Percentiles rank a stretch among this genome's conserved stretches.
phyloP scores from a whole-genome alignment of 345 rosid species.

The Eucalyptus viminalis region DNA sequence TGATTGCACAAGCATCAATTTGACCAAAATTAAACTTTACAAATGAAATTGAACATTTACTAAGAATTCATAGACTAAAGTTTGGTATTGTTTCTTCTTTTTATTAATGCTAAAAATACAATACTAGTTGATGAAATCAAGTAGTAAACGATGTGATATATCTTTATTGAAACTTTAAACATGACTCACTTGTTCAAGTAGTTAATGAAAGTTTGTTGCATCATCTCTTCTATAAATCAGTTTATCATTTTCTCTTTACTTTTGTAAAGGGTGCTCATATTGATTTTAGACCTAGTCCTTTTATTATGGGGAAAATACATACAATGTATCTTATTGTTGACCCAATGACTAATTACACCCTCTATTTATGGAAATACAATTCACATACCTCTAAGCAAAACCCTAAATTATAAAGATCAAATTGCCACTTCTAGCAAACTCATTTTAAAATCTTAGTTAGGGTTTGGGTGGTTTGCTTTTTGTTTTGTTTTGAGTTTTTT shows the following conservation, averaged over 20 bases:
- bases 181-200: not conserved
- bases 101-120: too few species aligned
- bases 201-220: not conserved
- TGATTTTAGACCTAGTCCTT: not conserved
- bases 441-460: not conserved
- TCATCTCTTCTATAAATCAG: not conserved
- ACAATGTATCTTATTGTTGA: too few species aligned
- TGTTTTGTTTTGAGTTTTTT: not conserved
- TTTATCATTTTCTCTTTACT: not conserved
- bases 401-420: not conserved
- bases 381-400: not conserved
- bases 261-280: not conserved
- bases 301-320: too few species aligned
- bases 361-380: not conserved
- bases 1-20: too few species aligned
- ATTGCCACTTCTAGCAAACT: not conserved
- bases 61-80: too few species aligned
- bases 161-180: too few species aligned
- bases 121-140: too few species aligned
- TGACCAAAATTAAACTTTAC: too few species aligned
- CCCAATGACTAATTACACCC: too few species aligned
- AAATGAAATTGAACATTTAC: too few species aligned
- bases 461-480: not conserved
- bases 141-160: too few species aligned
- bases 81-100: too few species aligned